Evolutionary conservation across 2,329 filamentous ascomycete species (phyloP).

Genomic region (Colletotrichum liriopes): DNA sequence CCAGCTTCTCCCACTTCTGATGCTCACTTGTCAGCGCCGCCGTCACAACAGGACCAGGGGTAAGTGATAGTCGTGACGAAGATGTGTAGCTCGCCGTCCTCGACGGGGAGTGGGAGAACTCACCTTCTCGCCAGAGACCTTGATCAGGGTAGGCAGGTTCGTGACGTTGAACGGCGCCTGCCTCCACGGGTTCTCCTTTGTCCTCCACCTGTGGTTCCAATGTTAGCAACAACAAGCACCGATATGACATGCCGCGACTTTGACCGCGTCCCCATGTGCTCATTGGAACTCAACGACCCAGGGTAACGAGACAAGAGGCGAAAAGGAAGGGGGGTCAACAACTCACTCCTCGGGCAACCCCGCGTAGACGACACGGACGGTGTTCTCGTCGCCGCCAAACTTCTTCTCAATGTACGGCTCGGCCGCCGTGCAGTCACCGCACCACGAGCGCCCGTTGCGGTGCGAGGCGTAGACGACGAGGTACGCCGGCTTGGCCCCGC

Average conservation of each 20-base stretch:
- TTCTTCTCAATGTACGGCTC: conserved; percentile 42
- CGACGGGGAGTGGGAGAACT: background rate
- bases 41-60: background rate
- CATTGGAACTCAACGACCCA: background rate
- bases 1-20: conserved; percentile 39
- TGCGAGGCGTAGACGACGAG: conserved; percentile 41
- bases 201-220: conserved; percentile 31
- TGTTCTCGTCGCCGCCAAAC: conserved; percentile 32
- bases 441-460: conserved; percentile 38
- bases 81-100: background rate
- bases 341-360: conserved; percentile 41
- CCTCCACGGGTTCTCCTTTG: conserved; percentile 39
- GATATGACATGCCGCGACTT: background rate
- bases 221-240: background rate
- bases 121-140: conserved; percentile 35
- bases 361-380: conserved; percentile 37
- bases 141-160: conserved; percentile 39
- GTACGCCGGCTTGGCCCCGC: conserved; percentile 37
- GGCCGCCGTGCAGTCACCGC: conserved; percentile 37
- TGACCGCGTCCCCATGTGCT: background rate
- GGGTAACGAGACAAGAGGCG: background rate
- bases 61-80: background rate
- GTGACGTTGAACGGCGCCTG: conserved; percentile 41
- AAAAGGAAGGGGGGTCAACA: background rate
- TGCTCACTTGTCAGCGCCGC: conserved; percentile 14